Evolutionary conservation across 345 rosid species (phyloP).

Genomic region (Tarenaya hassleriana): DNA sequence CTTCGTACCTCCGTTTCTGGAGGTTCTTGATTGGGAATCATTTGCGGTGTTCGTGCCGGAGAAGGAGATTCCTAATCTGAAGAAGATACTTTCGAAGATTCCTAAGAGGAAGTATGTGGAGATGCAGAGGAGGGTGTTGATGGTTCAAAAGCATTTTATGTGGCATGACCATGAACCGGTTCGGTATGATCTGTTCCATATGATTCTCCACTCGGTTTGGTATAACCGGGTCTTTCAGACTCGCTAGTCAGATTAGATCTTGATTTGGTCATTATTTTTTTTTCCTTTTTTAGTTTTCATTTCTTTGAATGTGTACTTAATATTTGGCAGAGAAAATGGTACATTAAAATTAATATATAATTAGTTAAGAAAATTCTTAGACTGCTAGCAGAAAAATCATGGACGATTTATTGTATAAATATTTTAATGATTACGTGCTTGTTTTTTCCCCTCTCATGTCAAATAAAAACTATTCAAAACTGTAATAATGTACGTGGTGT

Average conservation of each 20-base stretch:
- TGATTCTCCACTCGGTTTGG: constrained; percentile 84
- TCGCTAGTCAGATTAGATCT: constrained; percentile 7
- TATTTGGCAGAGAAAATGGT: constrained; percentile 1
- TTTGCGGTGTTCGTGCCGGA: constrained; percentile 70
- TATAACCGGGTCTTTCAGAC: constrained; percentile 58
- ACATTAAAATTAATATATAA: not conserved
- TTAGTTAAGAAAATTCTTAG: not conserved
- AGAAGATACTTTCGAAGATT: constrained; percentile 54
- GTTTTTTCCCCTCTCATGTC: no score
- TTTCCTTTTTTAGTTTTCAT: no score
- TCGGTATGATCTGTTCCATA: constrained; percentile 71
- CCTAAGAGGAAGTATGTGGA: constrained; percentile 49
- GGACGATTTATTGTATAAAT: no score
- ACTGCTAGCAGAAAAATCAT: no score
- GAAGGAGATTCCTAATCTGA: constrained; percentile 64
- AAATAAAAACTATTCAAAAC: no score
- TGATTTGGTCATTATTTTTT: no score
- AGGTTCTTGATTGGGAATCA: constrained; percentile 64
- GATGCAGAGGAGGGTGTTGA: constrained; percentile 57
- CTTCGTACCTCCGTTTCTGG: constrained; percentile 76
- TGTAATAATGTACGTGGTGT: not conserved
- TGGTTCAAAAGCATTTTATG: constrained; percentile 73
- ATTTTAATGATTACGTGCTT: no score
- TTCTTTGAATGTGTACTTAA: no score
- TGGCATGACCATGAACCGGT: constrained; percentile 65